Evolutionary conservation across 2,329 filamentous ascomycete species (phyloP).

Genomic region (Fusarium ramigenum): DNA sequence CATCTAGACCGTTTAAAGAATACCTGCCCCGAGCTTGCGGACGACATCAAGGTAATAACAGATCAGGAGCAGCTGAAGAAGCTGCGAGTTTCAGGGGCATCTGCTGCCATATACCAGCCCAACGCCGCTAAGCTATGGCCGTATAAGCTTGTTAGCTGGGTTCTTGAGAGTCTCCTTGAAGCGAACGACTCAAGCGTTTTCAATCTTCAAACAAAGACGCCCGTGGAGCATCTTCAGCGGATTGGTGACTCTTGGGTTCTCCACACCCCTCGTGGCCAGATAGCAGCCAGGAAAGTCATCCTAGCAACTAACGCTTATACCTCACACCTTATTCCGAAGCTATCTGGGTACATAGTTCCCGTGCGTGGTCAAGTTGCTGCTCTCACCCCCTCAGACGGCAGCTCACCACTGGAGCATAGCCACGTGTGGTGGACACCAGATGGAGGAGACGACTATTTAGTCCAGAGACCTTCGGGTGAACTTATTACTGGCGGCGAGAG

Average conservation of each 20-base stretch:
- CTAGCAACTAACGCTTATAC: constrained; percentile 89
- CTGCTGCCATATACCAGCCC: constrained; percentile 71
- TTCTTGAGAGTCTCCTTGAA: constrained; percentile 68
- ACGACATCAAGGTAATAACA: constrained; percentile 54
- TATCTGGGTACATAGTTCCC: constrained; percentile 78
- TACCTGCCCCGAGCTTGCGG: constrained; percentile 66
- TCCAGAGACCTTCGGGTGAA: constrained; percentile 70
- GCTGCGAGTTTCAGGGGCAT: constrained; percentile 64
- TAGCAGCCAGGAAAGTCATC: constrained; percentile 71
- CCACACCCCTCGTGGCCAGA: constrained; percentile 73
- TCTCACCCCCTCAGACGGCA: constrained; percentile 63
- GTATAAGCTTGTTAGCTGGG: constrained; percentile 81
- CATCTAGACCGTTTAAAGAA: constrained; percentile 61
- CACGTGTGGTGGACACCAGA: constrained; percentile 66
- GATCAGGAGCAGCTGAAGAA: constrained; percentile 54
- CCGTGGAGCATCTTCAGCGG: constrained; percentile 62
- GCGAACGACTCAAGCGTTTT: constrained; percentile 56
- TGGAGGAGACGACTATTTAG: constrained; percentile 75
- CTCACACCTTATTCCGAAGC: constrained; percentile 74
- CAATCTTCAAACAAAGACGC: constrained; percentile 80
- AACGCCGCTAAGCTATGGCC: constrained; percentile 79
- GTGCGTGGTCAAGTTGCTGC: constrained; percentile 78
- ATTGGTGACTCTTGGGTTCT: constrained; percentile 63
- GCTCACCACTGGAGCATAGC: constrained; percentile 60
- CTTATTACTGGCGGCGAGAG: constrained; percentile 79